A percentile compares a stretch with the other conserved stretches of the same genome.
These are phyloP conservation scores for Rhizoctonia solani DNA, from an alignment of 1,284 basidiomycete genomes.

Conservation along the genomic window DNA sequence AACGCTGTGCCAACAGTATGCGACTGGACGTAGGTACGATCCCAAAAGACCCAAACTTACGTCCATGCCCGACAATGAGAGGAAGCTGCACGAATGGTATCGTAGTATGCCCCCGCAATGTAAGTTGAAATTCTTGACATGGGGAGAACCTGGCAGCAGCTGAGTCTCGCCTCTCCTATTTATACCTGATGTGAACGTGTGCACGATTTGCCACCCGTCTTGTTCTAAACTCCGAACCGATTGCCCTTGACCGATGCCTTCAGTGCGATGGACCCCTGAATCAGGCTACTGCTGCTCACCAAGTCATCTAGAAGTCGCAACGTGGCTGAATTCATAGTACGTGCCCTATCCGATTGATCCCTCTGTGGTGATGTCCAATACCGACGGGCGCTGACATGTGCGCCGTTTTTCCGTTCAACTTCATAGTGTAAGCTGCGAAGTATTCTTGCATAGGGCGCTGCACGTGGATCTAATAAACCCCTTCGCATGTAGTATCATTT, in stretches of 20 bases:
- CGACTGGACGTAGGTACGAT: constrained; percentile 29
- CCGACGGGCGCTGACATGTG: constrained; percentile 16
- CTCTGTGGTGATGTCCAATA: background rate
- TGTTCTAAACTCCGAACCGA: constrained; percentile 13
- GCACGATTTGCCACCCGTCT: background rate
- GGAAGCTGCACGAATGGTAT: constrained; percentile 15
- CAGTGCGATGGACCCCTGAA: constrained; percentile 33
- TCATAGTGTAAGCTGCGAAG: constrained; percentile 16
- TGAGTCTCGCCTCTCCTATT: background rate
- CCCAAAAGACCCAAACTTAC: constrained; percentile 18
- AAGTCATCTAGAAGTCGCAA: constrained; percentile 28
- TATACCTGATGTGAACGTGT: constrained; percentile 10
- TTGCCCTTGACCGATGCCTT: background rate
- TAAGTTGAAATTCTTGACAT: constrained; percentile 11
- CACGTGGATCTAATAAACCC: constrained; percentile 6
- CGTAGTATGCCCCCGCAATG: constrained; percentile 7
- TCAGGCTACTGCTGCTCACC: constrained; percentile 25
- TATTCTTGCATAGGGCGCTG: background rate
- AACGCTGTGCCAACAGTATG: constrained; percentile 1
- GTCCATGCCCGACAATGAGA: constrained; percentile 31
- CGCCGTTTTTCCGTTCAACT: constrained; percentile 26
- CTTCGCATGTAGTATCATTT: constrained; percentile 11
- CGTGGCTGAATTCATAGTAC: constrained; percentile 32
- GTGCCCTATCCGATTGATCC: constrained; percentile 29
- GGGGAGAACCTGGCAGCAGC: background rate